Percentiles rank a stretch among this genome's conserved stretches.
phyloP scores from a whole-genome alignment of 208 protist genomes.

The Wallacemonas sp. region DNA sequence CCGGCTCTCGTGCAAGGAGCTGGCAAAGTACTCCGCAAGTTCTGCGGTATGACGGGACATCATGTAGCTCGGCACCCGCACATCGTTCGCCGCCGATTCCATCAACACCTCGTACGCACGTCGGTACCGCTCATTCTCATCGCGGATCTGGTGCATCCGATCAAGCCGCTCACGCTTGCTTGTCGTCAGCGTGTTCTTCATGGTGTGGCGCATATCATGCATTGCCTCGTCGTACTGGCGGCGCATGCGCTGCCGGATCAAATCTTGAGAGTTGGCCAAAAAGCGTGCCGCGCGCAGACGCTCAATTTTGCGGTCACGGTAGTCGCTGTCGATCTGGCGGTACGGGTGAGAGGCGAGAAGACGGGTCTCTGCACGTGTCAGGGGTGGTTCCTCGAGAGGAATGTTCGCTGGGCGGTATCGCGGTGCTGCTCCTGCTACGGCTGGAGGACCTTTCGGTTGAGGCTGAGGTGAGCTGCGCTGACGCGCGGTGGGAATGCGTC shows the following conservation, averaged over 20 bases:
- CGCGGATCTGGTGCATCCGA: conserved; percentile 51
- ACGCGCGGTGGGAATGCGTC: neutral
- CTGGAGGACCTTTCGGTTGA: no score
- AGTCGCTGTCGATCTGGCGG: conserved; percentile 47
- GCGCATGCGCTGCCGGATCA: conserved; percentile 67
- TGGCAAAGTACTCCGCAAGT: conserved; percentile 66
- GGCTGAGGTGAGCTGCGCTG: neutral
- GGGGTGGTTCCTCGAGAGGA: conserved; percentile 38
- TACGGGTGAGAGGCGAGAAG: conserved; percentile 52
- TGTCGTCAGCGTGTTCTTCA: conserved; percentile 32
- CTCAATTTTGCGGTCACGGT: conserved; percentile 80
- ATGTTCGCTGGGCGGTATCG: neutral
- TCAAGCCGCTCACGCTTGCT: conserved; percentile 45
- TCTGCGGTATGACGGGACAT: conserved; percentile 73
- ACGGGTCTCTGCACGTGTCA: conserved; percentile 48
- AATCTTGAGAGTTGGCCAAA: conserved; percentile 65
- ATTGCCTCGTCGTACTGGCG: conserved; percentile 55
- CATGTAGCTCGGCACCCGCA: conserved; percentile 50
- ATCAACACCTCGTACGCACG: conserved; percentile 73
- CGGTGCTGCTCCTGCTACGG: no score
- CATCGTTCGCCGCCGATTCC: conserved; percentile 64
- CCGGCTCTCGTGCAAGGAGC: conserved; percentile 64
- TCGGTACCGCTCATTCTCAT: conserved; percentile 81
- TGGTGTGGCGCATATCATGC: conserved; percentile 39
- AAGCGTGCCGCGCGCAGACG: conserved; percentile 69